A percentile compares a stretch with the other conserved stretches of the same genome.
These are phyloP conservation scores for Lactarius trivialis DNA, from an alignment of 768 basidiomycete species.

Conservation along the genomic window DNA sequence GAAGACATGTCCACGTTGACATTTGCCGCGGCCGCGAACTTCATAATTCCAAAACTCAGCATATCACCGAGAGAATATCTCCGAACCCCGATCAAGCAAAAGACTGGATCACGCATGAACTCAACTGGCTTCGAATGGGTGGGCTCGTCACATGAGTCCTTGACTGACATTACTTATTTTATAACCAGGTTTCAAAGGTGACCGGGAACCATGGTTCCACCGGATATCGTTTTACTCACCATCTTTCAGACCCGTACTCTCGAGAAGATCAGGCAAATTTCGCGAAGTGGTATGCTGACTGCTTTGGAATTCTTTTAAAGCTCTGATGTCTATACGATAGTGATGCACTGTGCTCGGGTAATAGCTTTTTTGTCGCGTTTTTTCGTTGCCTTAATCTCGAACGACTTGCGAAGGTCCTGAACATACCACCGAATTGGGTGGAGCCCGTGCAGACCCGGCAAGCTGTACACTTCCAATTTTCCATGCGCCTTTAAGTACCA, in stretches of 20 bases:
- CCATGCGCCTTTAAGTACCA: constrained; percentile 35
- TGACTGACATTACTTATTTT: background rate
- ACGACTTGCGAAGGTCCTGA: constrained; percentile 33
- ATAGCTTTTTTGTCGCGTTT: background rate
- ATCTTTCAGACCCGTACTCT: constrained; percentile 46
- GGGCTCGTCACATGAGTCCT: constrained; percentile 32
- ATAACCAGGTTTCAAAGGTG: constrained; percentile 47
- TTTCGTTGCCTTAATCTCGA: background rate
- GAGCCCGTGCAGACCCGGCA: constrained; percentile 39
- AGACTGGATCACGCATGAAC: constrained; percentile 46
- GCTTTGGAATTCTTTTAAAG: constrained; percentile 32
- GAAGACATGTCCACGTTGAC: constrained; percentile 50
- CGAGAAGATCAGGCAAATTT: constrained; percentile 47
- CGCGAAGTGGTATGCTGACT: constrained; percentile 31
- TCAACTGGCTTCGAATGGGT: constrained; percentile 40
- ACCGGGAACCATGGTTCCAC: constrained; percentile 5
- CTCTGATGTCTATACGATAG: constrained; percentile 26
- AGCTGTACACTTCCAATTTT: constrained; percentile 48
- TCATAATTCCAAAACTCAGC: constrained; percentile 38
- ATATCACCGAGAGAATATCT: constrained; percentile 35
- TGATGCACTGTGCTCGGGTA: constrained; percentile 47
- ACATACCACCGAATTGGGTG: constrained; percentile 34
- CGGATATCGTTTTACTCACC: background rate
- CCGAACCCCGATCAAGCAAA: constrained; percentile 29
- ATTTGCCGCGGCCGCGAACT: constrained; percentile 45